Evolutionary conservation across 2,329 filamentous ascomycete species (phyloP), one percentile per base, ranked within the genome.

Genomic region (Cordyceps militaris): DNA sequence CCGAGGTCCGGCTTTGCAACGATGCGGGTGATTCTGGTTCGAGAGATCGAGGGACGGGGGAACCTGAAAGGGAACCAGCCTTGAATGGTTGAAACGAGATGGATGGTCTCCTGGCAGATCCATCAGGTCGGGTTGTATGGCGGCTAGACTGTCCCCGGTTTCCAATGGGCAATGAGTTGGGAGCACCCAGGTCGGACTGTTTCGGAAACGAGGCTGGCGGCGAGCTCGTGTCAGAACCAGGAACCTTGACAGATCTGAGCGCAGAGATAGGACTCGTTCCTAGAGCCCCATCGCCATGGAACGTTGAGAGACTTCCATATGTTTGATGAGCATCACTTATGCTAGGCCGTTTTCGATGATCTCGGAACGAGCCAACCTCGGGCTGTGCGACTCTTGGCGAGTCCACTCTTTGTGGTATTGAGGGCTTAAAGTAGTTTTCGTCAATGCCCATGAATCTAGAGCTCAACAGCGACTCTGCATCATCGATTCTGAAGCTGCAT

Each of bases 51-150:
- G 75, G 74, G n/a, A 79, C 69, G 0, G 92, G 93, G 4, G 92
- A 97, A 4, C 89, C 91, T 2, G 92, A 96, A n/a, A 97, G 77
- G 1, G 93, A 95, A 11, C 93, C 93, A 14, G 92, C 90, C 72
- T 99, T 99, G 77, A 99, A 99, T 0, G 93, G 92, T 65, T 95
- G 90, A 66, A 97, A 96, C 0, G 90, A 95, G 23, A 96, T 83
- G 0, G 91, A 97, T 7, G 89, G 86, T 55, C 91, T 84, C 64
- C 91, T 82, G 55, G 79, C 79, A 49, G 80, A 66, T 23, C 75
- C 76, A 44, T 88, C 71, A 14, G 72, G 73, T 51, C 77, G 76
- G 42, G 76, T 60, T 1, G 71, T 63, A 13, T 71, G 72, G 26
- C 73, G 70, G 23, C 66, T 59, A 24, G 68, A 58, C 14, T 66